Conservation (phyloP, 371 early-diverging fungal genomes). For the Saksenaea oblongispora region DNA sequence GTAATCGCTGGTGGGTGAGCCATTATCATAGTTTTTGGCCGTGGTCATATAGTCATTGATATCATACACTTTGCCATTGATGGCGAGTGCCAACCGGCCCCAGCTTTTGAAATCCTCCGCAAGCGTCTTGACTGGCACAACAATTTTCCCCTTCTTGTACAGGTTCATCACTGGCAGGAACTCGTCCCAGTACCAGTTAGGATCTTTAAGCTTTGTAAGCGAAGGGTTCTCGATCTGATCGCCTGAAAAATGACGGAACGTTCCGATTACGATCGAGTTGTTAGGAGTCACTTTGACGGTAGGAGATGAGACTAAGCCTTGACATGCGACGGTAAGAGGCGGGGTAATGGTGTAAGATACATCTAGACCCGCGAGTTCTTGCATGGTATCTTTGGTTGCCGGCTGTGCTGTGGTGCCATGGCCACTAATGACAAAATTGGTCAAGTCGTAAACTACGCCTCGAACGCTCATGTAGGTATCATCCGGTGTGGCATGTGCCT, state of each 20-base stretch:
- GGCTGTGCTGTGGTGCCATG: slow-evolving; percentile 37
- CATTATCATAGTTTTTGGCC: slow-evolving; percentile 27
- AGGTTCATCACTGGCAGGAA: slow-evolving; percentile 47
- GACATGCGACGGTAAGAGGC: slow-evolving; percentile 61
- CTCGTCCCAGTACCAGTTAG: slow-evolving; percentile 40
- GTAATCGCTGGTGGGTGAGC: slow-evolving; percentile 38
- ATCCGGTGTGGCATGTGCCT: slow-evolving; percentile 23
- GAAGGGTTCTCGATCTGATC: slow-evolving; percentile 23
- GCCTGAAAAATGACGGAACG: slow-evolving; percentile 36
- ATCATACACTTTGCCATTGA: slow-evolving; percentile 66
- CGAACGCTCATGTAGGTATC: slow-evolving; percentile 60
- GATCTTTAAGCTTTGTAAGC: slow-evolving; percentile 37
- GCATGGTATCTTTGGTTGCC: slow-evolving; percentile 51
- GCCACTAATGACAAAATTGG: slow-evolving; percentile 54
- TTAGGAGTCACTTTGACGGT: slow-evolving; percentile 28
- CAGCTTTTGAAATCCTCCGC: slow-evolving; percentile 29
- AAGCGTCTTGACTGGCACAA: slow-evolving; percentile 29
- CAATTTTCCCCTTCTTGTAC: slow-evolving; percentile 33
- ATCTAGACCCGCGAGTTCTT: slow-evolving; percentile 62
- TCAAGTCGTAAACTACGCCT: slow-evolving; percentile 67
- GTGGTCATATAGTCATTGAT: slow-evolving; percentile 61
- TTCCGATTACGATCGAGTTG: slow-evolving; percentile 8
- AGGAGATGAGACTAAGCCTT: slow-evolving; percentile 37
- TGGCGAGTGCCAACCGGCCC: slow-evolving; percentile 53
- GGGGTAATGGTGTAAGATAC: slow-evolving; percentile 65